Evolutionary conservation across 345 rosid genomes (phyloP).

Genomic region (Theobroma cacao): DNA sequence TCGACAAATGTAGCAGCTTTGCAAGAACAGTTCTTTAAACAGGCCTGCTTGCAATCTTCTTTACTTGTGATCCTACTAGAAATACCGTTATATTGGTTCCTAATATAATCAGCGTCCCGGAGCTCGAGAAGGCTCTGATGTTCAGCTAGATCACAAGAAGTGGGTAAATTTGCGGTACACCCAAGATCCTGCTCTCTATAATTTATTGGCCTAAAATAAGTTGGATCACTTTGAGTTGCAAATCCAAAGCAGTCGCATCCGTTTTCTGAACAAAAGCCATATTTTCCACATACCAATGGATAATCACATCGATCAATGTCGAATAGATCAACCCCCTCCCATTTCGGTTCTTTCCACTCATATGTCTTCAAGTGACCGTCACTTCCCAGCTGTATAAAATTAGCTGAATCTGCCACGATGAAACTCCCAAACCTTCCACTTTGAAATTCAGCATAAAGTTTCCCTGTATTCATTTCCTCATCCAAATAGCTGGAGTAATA

Average conservation of each 20-base stretch:
- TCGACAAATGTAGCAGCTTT: conserved; percentile 13
- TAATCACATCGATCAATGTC: conserved; percentile 13
- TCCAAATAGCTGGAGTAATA: neutral
- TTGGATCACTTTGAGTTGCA: conserved; percentile 6
- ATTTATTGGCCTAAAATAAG: neutral
- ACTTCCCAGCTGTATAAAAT: conserved; percentile 17
- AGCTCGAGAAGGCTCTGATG: neutral
- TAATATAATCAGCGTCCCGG: neutral
- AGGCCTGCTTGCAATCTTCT: conserved; percentile 11
- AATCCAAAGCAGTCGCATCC: conserved; percentile 30
- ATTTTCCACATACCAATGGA: conserved; percentile 33
- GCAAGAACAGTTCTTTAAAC: conserved; percentile 31
- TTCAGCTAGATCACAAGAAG: conserved; percentile 15
- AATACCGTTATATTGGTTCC: too few relatives aligned
- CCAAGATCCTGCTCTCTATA: neutral
- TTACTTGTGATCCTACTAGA: too few relatives aligned
- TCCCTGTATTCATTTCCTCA: neutral
- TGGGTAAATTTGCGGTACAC: neutral
- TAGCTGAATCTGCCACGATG: neutral
- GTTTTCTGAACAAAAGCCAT: conserved; percentile 26
- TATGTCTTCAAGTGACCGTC: conserved; percentile 34
- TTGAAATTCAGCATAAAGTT: neutral
- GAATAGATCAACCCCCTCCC: conserved; percentile 24
- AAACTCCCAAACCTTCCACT: conserved; percentile 13
- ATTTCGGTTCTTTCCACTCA: neutral